These are phyloP conservation scores for Citrus cavaleriei DNA, from an alignment of 345 rosid genomes.

Conservation along the genomic window DNA sequence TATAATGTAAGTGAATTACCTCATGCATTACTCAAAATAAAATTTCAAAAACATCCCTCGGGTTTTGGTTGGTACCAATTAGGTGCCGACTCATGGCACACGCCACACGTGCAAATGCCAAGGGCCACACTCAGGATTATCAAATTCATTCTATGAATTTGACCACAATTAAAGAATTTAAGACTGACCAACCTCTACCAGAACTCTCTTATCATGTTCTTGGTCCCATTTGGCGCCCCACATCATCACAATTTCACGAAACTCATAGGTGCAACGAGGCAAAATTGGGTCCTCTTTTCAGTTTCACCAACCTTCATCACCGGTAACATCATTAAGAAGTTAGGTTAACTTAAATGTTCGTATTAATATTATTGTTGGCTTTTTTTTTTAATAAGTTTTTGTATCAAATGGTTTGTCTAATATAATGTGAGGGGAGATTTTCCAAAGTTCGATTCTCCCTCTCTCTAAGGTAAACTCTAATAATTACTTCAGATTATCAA, in stretches of 20 bases:
- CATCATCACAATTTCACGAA: not conserved
- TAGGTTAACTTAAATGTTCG: not conserved
- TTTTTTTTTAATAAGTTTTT: too few species aligned
- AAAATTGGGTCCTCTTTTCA: too few species aligned
- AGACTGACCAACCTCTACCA: conserved; percentile 1
- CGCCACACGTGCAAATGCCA: not conserved
- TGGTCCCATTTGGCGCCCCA: not conserved
- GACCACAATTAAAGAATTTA: not conserved
- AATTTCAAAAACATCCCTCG: not conserved
- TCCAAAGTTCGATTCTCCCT: not conserved
- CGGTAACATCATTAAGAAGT: too few species aligned
- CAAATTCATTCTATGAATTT: not conserved
- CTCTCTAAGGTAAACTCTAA: too few species aligned
- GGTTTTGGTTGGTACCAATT: not conserved
- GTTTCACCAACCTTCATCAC: too few species aligned
- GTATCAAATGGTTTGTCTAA: not conserved
- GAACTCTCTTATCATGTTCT: not conserved
- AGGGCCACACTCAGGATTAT: not conserved
- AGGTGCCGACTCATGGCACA: not conserved
- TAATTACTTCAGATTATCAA: too few species aligned
- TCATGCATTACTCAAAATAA: not conserved
- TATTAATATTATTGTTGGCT: too few species aligned
- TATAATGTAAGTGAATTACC: not conserved
- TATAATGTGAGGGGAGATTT: not conserved
- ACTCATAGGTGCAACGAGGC: too few species aligned